These are phyloP conservation scores for Vanilla planifolia DNA, from an alignment of 106 monocot genomes.

Conservation along the genomic window DNA sequence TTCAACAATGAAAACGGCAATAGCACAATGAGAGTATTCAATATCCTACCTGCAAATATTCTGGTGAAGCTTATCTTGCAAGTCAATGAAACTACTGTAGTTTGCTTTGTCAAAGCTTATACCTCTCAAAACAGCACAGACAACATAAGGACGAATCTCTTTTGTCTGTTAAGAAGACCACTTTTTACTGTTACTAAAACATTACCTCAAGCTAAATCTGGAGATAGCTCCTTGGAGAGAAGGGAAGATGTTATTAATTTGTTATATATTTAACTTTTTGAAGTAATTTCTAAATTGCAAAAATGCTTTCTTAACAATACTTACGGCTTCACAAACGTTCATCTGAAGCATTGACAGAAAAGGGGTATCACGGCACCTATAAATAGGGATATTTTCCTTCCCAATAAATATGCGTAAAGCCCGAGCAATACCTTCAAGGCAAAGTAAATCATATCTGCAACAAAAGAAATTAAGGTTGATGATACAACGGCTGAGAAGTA, in stretches of 20 bases:
- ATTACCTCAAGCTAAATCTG: neutral
- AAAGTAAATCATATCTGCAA: conserved; percentile 84
- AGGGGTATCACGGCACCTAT: conserved; percentile 37
- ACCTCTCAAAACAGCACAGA: conserved; percentile 87
- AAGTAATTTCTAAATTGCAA: too few species aligned
- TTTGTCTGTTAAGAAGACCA: conserved; percentile 42
- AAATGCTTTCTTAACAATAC: neutral
- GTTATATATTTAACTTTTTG: too few species aligned
- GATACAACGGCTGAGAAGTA: neutral
- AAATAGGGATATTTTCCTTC: conserved; percentile 52
- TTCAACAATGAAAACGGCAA: too few species aligned
- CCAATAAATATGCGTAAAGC: conserved; percentile 81
- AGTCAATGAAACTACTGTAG: conserved; percentile 94
- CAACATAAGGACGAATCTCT: conserved; percentile 73
- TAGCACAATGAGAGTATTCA: neutral
- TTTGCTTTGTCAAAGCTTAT: conserved; percentile 69
- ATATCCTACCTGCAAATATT: conserved; percentile 76
- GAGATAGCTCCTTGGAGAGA: neutral
- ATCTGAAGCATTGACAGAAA: conserved; percentile 48
- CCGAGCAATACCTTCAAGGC: conserved; percentile 85
- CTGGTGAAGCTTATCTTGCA: conserved; percentile 96
- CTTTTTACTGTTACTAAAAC: neutral
- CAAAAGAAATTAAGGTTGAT: neutral
- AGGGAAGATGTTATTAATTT: neutral
- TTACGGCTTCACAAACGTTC: conserved; percentile 43